Base-by-base conservation (phyloP, 169 alveolate genomes). In the Prorocentrum cordatum region DNA sequence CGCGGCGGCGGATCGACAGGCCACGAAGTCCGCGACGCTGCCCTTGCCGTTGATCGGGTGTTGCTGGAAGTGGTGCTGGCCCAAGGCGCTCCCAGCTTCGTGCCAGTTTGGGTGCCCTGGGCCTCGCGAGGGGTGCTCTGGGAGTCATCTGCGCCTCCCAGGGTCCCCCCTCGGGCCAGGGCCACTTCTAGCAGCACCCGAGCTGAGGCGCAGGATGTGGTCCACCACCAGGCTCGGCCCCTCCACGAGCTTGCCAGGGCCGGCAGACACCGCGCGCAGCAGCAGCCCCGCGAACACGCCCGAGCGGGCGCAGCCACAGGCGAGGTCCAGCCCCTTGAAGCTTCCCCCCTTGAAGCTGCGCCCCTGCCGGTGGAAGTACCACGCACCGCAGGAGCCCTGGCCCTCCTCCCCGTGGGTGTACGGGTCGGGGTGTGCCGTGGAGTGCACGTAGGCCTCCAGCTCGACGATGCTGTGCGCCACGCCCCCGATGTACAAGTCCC, bases 271-370 rank as follows among this genome's bases (percentile, higher is more conserved):
- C 2, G 88, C 47, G 1, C 88, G 88, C 2, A 77, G 75, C 18
- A 77, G 88, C 33, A 77, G 88, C 22, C 88, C 88, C 0, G 88
- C 88, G 9, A 36, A 77, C 26, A 77, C 88, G 35, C 59, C 42
- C 47, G 26, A 10, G 2, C 24, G 75, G 16, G 54, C 59, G 88
- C 59, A 72, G 22, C 88, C 88, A 27, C 88, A 77, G 2, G 88
- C 88, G 32, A 77, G 47, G 75, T 77, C 88, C 88, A 77, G 54
- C 3, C 88, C 88, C 62, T 77, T 77, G 88, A 77, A 77, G 68
- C 75, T 77, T 2, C 88, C 88, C 12, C 75, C 59, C 26, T 77
- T 77, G 88, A 59, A 77, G 32, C 64, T 77, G 10, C 88, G 75
- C 1, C 88, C 88, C 47, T 77, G 54, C 64, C 36, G 33, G 88